Evolutionary conservation across 2,329 filamentous ascomycete species (phyloP), one percentile per base, ranked within the genome.

Genomic region (Calonectria fujianensis): DNA sequence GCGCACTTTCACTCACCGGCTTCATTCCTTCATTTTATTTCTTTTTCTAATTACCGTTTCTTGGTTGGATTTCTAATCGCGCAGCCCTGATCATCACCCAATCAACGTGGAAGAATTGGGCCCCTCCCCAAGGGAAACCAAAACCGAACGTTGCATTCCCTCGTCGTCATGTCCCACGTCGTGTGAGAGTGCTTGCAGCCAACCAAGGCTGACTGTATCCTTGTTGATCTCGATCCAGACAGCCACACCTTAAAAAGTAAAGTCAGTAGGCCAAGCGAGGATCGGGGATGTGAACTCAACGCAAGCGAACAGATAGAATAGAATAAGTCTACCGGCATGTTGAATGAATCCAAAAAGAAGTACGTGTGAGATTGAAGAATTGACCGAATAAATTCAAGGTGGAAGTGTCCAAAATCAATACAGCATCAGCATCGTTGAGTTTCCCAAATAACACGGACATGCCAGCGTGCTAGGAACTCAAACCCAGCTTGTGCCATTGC

Each of bases 181-280:
- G 61, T 31, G 27, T 8, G 61, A 31, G 61, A 48, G 61, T 65
- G 41, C 61, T 65, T 39, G 54, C 41, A 32, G 66, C 66, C 54
- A 63, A 59, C 20, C 31, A n/a, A 37, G 29, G 51, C 18, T 48
- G 45, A 13, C 20, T 18, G 24, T n/a, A 32, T 50, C 41, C 20
- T 32, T n/a, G 24, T 50, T 50, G 59, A 57, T 66, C 59, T 65
- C 50, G 69, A 71, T 65, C 69, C 50, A 61, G 59, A 48, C 69
- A 61, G 69, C 69, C 69, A 71, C 69, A 71, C 69, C 61, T 66
- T 71, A 71, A 63, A 63, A 63, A 29, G 37, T 27, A 18, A 24
- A 65, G 48, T 57, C 50, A 39, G 31, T 54, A 35, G 35, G 24
- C 35, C 9, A 37, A 14, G 61, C 41, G 50, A 35, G 39, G 61